A percentile compares a stretch with the other conserved stretches of the same genome.
Conservation (phyloP, 2,329 filamentous ascomycete genomes). For the Cercospora sp. region DNA sequence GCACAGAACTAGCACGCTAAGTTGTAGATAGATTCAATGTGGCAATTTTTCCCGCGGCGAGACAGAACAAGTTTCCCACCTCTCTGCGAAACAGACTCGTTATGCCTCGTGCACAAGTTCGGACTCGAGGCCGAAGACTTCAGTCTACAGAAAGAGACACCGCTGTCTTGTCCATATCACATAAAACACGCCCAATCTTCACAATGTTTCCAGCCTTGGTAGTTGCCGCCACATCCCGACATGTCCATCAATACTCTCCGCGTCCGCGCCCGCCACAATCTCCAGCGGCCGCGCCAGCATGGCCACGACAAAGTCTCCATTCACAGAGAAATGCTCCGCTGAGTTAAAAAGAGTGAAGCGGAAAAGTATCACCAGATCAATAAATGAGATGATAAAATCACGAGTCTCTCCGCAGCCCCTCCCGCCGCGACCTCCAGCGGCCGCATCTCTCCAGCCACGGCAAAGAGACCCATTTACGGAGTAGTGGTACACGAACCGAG, state of each 20-base stretch:
- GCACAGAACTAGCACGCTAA: not conserved
- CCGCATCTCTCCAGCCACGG: not conserved
- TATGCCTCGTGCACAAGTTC: not conserved
- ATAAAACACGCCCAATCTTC: not conserved
- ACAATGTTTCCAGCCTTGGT: not conserved
- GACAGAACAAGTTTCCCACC: not conserved
- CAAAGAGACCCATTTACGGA: not conserved
- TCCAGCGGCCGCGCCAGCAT: not conserved
- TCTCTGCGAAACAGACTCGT: not conserved
- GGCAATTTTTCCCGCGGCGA: not conserved
- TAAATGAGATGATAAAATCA: not conserved
- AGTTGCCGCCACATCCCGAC: not conserved
- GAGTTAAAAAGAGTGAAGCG: not conserved
- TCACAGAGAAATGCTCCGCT: not conserved
- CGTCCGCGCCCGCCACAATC: not conserved
- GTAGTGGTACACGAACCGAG: no score
- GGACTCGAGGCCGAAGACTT: not conserved
- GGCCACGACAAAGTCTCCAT: not conserved
- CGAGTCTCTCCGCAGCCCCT: no score
- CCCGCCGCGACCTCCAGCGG: not conserved
- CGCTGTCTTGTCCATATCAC: not conserved
- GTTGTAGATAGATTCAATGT: not conserved
- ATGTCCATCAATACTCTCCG: no score
- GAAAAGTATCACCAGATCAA: not conserved
- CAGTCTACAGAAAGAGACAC: no score